These are phyloP conservation scores for Colletotrichum ledebouriae DNA, from an alignment of 2,329 filamentous ascomycete species.

Conservation along the genomic window DNA sequence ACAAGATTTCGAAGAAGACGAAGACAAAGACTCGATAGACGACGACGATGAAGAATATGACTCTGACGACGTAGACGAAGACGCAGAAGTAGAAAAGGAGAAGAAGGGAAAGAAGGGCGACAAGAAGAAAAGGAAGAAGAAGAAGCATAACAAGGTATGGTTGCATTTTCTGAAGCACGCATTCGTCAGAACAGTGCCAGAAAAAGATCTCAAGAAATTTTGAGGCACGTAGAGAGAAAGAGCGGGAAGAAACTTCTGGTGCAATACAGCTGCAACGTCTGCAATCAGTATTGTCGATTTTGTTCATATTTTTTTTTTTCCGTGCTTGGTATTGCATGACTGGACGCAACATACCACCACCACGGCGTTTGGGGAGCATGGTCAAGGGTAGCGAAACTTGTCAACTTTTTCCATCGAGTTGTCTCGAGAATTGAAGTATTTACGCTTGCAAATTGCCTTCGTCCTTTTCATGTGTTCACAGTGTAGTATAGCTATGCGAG, in stretches of 20 bases:
- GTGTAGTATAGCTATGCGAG: slow-evolving; percentile 3
- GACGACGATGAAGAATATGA: slow-evolving; percentile 45
- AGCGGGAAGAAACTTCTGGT: not conserved
- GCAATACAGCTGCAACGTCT: not conserved
- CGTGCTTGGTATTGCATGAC: not conserved
- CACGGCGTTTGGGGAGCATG: slow-evolving; percentile 30
- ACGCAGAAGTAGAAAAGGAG: slow-evolving; percentile 58
- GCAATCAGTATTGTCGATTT: slow-evolving; percentile 3
- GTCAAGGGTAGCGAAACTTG: slow-evolving; percentile 24
- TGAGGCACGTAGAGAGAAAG: slow-evolving; percentile 5
- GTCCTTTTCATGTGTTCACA: not conserved
- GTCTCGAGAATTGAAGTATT: slow-evolving; percentile 1
- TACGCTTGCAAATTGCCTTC: not conserved
- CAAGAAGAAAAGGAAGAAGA: slow-evolving; percentile 65
- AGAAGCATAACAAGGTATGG: slow-evolving; percentile 78
- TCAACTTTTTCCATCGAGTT: slow-evolving; percentile 5
- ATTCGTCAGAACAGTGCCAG: slow-evolving; percentile 80
- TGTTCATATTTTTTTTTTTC: not conserved
- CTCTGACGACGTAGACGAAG: slow-evolving; percentile 46
- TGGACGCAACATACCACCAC: slow-evolving; percentile 7
- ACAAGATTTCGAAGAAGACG: slow-evolving; percentile 48
- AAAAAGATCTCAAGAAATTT: slow-evolving; percentile 72
- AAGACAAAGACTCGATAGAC: slow-evolving; percentile 45
- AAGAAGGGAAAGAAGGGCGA: slow-evolving; percentile 57
- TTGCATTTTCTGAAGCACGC: slow-evolving; percentile 81